Base-by-base conservation (phyloP, 179 eudicot genomes). In the Silene noctiflora region DNA sequence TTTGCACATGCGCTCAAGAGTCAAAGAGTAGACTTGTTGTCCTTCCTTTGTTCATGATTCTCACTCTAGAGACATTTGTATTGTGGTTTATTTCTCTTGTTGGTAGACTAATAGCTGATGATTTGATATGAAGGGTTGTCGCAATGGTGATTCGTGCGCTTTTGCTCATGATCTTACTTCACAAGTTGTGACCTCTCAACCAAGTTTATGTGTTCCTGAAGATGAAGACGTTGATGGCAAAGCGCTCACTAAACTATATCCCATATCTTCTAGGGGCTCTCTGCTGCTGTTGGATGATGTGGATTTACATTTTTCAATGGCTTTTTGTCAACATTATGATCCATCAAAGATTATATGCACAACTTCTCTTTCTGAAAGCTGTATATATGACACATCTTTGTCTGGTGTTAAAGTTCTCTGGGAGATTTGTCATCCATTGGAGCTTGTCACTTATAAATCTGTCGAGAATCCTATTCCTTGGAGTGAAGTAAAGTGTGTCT, bases 41-140 rank as follows among this genome's bases (percentile, higher is more conserved):
- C 48, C 6, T 42, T 42, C 48, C 48, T 42, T 42, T 42, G 48
- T 35, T 16, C 4, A 27, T 0, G 25, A 20, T 19, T 68, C 71
- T 61, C 25, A n/a, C 21, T 17, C 33, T 60, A 11, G 35, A 22
- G 11, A 63, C 56, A 71, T 63, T 71, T 16, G 19, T 59, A 16
- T 46, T 74, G 35, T 22, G 70, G 14, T 73, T 58, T 66, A 77
- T 35, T 82, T 75, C 69, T 61, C 39, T 31, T 29, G 11, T 21
- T 62, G 44, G 75, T 75, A 31, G 63, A 61, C 21, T 77, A 27
- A 75, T 76, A 25, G 27, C 16, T 70, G 39, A 20, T 22, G 63
- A 71, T 72, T 75, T 73, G 56, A 44, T 83, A 24, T 78, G 76
- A 92, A 94, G 98, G 98, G 98, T 76, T 94, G 98, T 82, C 86